Conservation (phyloP, 805 yeast species). For the Priceomyces castillae region DNA sequence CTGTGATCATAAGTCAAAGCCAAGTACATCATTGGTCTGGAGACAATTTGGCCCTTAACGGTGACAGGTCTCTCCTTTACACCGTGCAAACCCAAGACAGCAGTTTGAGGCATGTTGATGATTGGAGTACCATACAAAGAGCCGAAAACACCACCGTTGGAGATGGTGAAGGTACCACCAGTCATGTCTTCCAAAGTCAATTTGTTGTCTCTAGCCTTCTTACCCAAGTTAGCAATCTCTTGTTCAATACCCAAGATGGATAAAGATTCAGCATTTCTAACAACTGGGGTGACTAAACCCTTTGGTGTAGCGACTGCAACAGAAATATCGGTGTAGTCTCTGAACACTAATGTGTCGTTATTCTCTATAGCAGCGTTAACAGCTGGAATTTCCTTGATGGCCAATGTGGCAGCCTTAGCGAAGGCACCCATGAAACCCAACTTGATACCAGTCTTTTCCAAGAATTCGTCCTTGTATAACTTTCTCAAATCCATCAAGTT, state of each 20-base stretch:
- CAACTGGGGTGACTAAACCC: slow-evolving; percentile 97
- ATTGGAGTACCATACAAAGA: slow-evolving; percentile 98
- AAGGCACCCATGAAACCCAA: slow-evolving; percentile 99
- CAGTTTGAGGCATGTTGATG: slow-evolving; percentile 97
- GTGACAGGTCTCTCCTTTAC: slow-evolving; percentile 97
- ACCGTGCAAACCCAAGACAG: slow-evolving; percentile 96
- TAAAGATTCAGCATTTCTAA: slow-evolving; percentile 92
- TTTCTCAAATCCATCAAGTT: slow-evolving; percentile 91
- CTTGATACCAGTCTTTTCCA: slow-evolving; percentile 90
- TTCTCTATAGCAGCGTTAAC: slow-evolving; percentile 93
- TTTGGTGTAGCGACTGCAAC: slow-evolving; percentile 99
- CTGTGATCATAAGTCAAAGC: slow-evolving; percentile 99
- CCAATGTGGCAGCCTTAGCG: slow-evolving; percentile 88
- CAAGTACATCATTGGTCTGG: slow-evolving; percentile 99
- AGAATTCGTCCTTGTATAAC: slow-evolving; percentile 92
- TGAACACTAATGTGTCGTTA: slow-evolving; percentile 88
- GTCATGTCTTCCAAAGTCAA: slow-evolving; percentile 97
- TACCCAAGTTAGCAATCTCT: slow-evolving; percentile 78
- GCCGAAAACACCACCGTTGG: slow-evolving; percentile 99
- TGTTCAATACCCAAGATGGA: slow-evolving; percentile 85
- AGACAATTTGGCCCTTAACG: slow-evolving; percentile 90
- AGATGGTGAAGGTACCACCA: slow-evolving; percentile 98
- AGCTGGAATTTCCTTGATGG: slow-evolving; percentile 92
- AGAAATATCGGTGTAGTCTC: slow-evolving; percentile 94
- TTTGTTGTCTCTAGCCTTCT: slow-evolving; percentile 95